Evolutionary conservation across 495 filamentous ascomycete species (phyloP), one percentile per base, ranked within the genome.

Genomic region (Friedmanniomyces simplex): DNA sequence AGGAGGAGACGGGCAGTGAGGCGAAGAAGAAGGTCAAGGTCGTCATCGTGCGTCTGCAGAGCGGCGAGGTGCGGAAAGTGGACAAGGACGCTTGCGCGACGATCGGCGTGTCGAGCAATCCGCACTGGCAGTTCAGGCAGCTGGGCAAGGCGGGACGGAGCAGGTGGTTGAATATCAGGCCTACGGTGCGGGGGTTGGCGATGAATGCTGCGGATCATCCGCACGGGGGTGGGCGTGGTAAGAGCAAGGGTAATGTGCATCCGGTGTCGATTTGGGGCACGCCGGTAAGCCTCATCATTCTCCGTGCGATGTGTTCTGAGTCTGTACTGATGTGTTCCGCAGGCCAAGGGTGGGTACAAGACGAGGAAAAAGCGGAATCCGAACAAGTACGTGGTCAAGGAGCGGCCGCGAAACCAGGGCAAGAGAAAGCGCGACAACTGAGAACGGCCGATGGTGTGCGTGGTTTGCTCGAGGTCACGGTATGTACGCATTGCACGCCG

Each of bases 191-290:
- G 73, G 93, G 93, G 83, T 70, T 98, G 65, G 93, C 93, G 20
- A 98, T 98, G 93, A 98, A 98, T 72, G 89, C 91, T 82, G 80
- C 75, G 59, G 94, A 98, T 63, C 93, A 98, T 80, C 91, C 93
- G 63, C 93, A 98, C 73, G 93, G 93, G 79, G 93, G 93, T 85
- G 93, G 93, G 69, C 79, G 94, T 76, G 93, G 93, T 69, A 98
- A 98, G 76, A 95, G 89, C 21, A 97, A 98, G 86, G 91, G 93
- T 78, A 97, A 97, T 71, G 79, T 87, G 55, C 76, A 93, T 68
- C 91, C 94, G 45, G 87, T 89, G 68, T 95, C 88, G 75, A 90
- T 90, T 58, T 98, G 93, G 93, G 94, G 94, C 65, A 83, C 81
- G 68, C 89, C 89, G 73, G 90, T 95, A 86, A 71, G 88, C 60